Base-by-base conservation (phyloP, 805 yeast species). In the Wickerhamomyces tratensis region DNA sequence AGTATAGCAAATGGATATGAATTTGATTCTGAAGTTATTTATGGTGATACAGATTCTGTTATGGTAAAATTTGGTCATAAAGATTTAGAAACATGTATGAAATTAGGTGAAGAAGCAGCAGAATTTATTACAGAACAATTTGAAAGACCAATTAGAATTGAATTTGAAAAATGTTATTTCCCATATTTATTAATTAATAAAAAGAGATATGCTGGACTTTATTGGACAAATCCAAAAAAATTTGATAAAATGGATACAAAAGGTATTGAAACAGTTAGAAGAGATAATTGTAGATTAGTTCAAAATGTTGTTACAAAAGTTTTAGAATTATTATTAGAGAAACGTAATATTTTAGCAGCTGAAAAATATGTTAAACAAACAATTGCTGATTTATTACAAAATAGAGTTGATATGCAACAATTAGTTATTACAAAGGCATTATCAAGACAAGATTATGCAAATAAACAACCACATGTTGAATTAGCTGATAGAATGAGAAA, bases 31-130 rank as follows among this genome's bases (percentile, higher is more conserved):
- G 76, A 82, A 50, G 98, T 93, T 47, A 82, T 93, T 36, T 93
- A 93, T 59, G 99, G 99, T 70, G 99, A 93, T 63, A 93, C 99
- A 0, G 99, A 93, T 73, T 94, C 98, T 8, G 99, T 93, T 14
- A 94, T 93, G 98, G 96, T 93, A 37, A 89, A 87, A 58, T 93
- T 93, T 67, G 99, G 99, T 2, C 77, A 79, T 31, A 67, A 69
- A 9, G 95, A 87, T 56, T 61, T 91, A 48, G 79, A 71, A 43
- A 83, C 83, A 30, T 86, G 96, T 50, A 94, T 93, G 98, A 71
- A 74, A 42, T 58, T 88, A 43, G 99, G 98, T 6, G 84, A 88
- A 53, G 95, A 91, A 54, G 98, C 98, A 0, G 99, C 99, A 0
- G 84, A 69, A 8, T 77, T 63, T 47, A 98, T 93, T 2, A 88